Base-by-base conservation (phyloP, 2,329 filamentous ascomycete species). In the Calonectria pauciramosa region DNA sequence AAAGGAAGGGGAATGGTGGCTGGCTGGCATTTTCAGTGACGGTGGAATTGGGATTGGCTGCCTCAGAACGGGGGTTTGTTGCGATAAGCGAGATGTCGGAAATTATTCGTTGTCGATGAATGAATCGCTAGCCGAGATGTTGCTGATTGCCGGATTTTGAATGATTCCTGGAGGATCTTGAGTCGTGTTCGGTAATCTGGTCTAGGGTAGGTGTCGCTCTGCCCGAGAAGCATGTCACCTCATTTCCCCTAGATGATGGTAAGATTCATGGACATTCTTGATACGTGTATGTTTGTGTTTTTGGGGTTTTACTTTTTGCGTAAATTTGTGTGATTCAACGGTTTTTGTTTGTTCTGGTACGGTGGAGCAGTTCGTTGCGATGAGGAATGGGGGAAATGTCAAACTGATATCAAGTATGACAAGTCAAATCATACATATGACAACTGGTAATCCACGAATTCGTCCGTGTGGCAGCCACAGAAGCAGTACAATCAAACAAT, bases 51-150 rank as follows among this genome's bases (percentile, higher is more conserved):
- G 26, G 65, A 28, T 41, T 67, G 30, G 44, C 49, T 54, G 34
- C 32, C 23, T 59, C 51, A 63, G 9, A 13, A 13, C 44, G 36
- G 54, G 54, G 54, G 44, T 32, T 51, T 13, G 38, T 44, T 6
- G 11, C 54, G 68, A 70, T 70, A 63, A 34, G 68, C 68, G 68
- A 70, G 56, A 68, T 68, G 23, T 52, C 68, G 68, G 68, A 70
- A 70, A 60, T 47, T 60, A 70, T 70, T 20, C 9, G 38, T 36
- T 7, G 41, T 63, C 36, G 30, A 49, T 34, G 38, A 47, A 49
- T 65, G 60, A 65, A 34, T 65, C 60, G 38, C 3, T 65, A 49
- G 18, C 38, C 60, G 41, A 49, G 41, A 47, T 65, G 60, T n/a
- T 65, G 60, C 23, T 26, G 56, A 26, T 30, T 65, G 38, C 38